Evolutionary conservation across 805 yeast genomes (phyloP), one percentile per base, ranked within the genome.

Genomic region (Candida golubevii): DNA sequence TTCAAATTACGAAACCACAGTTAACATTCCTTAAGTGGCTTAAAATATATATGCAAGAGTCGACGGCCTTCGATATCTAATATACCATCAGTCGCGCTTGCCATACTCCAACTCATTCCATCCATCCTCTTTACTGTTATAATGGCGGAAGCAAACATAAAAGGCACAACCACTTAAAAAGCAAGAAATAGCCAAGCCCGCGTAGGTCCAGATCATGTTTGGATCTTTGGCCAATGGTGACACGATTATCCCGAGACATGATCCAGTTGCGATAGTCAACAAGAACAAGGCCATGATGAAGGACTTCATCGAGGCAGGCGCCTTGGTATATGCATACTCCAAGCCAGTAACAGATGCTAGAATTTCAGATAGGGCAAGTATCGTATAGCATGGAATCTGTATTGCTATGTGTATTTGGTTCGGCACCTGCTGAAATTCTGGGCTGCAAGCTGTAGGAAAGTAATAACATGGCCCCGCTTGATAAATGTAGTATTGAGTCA

Each of bases 181-280:
- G 53, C 85, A 75, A 9, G 85, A 72, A 38, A 73, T 62, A 11
- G 81, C 82, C 48, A 83, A 71, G 41, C 84, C 85, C 37, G 77
- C 69, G 62, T 78, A 85, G 58, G 78, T 75, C 86, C 88, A 82
- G 36, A 78, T 75, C 59, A 80, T 72, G 67, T 83, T 77, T 36
- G 91, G 91, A 63, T 85, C 81, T 47, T 66, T 72, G 10, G 87
- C 71, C 8, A 82, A 78, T 10, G 53, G 53, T 4, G 49, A 48
- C 44, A 83, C 65, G 12, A 88, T 85, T 61, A 82, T 80, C 54
- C 89, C 88, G 38, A 85, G 55, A 26, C 88, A 88, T 15, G 90
- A 75, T 47, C 91, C 89, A 42, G 82, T 52, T 18, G 95, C 93
- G 54, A 74, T 81, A 30, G 85, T 83, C 46, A 85, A 66, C 55